Percentiles rank a stretch among this genome's conserved stretches.
Conservation (phyloP, 1,284 basidiomycete species). For the Vanrija sp. region DNA sequence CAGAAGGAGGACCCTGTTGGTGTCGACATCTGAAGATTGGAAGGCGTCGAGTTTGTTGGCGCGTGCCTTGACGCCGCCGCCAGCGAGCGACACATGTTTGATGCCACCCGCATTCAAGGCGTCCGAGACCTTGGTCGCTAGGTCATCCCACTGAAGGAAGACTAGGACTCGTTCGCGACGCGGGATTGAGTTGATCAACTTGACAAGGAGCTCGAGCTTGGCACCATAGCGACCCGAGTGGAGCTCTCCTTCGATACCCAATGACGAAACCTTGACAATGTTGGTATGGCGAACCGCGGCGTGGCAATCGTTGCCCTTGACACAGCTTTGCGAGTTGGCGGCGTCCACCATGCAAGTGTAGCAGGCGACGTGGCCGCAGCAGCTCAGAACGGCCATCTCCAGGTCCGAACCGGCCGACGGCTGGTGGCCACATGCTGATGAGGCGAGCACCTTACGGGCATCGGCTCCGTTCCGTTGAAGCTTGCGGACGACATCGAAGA, state of each 20-base stretch:
- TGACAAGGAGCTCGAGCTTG: conserved; percentile 79
- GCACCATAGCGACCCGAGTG: conserved; percentile 76
- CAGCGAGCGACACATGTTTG: conserved; percentile 67
- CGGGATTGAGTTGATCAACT: conserved; percentile 74
- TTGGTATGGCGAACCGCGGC: conserved; percentile 70
- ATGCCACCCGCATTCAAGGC: conserved; percentile 70
- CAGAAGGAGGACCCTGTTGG: conserved; percentile 69
- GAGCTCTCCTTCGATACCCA: conserved; percentile 77
- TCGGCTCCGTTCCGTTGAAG: conserved; percentile 68
- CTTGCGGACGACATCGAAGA: conserved; percentile 84
- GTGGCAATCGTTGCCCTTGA: conserved; percentile 66
- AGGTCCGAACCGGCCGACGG: conserved; percentile 54
- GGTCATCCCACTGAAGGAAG: conserved; percentile 90
- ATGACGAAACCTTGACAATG: conserved; percentile 72
- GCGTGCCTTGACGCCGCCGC: conserved; percentile 69
- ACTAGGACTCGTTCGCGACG: conserved; percentile 77
- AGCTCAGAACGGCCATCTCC: conserved; percentile 78
- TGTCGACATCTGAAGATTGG: conserved; percentile 62
- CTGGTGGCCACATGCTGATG: conserved; percentile 44
- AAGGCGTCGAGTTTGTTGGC: conserved; percentile 78
- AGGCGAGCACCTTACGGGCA: conserved; percentile 33
- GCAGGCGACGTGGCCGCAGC: conserved; percentile 85
- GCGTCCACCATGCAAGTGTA: conserved; percentile 64
- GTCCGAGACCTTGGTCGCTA: conserved; percentile 83
- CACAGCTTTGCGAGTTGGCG: conserved; percentile 75